Conservation (phyloP, 2,329 filamentous ascomycete species). For the Alternaria gaisen region DNA sequence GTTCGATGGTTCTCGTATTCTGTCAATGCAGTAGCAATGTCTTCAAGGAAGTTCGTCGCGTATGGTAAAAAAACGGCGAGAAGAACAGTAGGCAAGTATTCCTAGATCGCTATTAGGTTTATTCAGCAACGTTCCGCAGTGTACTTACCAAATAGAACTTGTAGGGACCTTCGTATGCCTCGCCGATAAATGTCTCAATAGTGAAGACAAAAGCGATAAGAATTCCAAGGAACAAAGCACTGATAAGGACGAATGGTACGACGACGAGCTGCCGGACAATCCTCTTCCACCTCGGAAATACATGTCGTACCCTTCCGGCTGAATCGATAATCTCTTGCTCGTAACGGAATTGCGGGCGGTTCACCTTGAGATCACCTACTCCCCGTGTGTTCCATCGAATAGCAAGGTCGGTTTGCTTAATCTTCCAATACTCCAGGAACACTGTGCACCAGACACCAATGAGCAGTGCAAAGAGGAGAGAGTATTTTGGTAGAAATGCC, state of each 20-base stretch:
- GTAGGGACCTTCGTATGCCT: conserved; percentile 46
- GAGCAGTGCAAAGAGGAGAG: conserved; percentile 39
- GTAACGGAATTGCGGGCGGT: conserved; percentile 40
- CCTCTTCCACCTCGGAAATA: conserved; percentile 45
- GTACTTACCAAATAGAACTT: conserved; percentile 39
- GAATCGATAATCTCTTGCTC: conserved; percentile 37
- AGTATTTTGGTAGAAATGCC: conserved; percentile 44
- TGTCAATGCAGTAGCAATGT: conserved; percentile 39
- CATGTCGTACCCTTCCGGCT: conserved; percentile 34
- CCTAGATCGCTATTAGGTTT: conserved; percentile 28
- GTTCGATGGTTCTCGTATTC: conserved; percentile 49
- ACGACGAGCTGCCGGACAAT: conserved; percentile 42
- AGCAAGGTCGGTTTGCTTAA: conserved; percentile 42
- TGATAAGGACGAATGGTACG: conserved; percentile 42
- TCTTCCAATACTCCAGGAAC: conserved; percentile 49
- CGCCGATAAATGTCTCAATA: conserved; percentile 45
- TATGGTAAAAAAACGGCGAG: conserved; percentile 43
- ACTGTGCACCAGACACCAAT: conserved; percentile 48
- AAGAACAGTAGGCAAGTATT: conserved; percentile 45
- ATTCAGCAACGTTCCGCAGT: rapidly evolving
- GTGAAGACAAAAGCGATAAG: conserved; percentile 42
- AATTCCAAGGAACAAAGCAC: conserved; percentile 36
- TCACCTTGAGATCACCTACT: conserved; percentile 41
- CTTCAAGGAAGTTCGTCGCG: conserved; percentile 39
- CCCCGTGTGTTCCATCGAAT: conserved; percentile 47